Evolutionary conservation across 2,329 filamentous ascomycete genomes (phyloP).

Genomic region (Claviceps paspali): DNA sequence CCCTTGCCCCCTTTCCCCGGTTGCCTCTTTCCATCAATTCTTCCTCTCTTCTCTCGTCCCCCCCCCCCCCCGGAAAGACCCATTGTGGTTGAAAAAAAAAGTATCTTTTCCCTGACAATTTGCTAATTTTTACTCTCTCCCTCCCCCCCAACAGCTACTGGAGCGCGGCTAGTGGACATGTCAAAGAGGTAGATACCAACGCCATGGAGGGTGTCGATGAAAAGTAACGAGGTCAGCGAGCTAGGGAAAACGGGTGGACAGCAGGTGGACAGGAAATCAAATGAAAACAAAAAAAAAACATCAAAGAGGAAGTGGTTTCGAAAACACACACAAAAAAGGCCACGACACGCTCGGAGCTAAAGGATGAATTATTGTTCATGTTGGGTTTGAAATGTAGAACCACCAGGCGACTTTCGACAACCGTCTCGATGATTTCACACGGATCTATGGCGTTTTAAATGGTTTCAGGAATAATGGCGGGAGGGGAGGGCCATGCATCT

Average conservation of each 20-base stretch:
- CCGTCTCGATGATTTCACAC: constrained; percentile 9
- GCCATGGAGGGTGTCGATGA: constrained; percentile 24
- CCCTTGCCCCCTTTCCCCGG: no score
- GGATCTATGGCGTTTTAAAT: constrained; percentile 22
- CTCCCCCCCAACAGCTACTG: constrained; percentile 34
- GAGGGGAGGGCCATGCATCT: constrained; percentile 13
- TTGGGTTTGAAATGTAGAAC: neutral
- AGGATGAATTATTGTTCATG: constrained; percentile 5
- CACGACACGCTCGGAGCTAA: neutral
- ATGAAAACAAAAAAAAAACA: neutral
- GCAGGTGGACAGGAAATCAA: neutral
- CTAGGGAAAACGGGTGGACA: neutral
- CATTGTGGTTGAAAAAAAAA: no score
- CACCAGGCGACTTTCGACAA: neutral
- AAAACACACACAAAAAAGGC: neutral
- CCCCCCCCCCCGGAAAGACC: no score
- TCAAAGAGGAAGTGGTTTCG: constrained; percentile 3
- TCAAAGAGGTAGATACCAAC: constrained; percentile 36
- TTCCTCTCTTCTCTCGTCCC: no score
- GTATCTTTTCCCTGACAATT: no score
- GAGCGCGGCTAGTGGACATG: constrained; percentile 40
- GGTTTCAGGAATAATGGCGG: constrained; percentile 17
- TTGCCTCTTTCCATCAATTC: neutral
- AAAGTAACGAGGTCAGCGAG: constrained; percentile 6
- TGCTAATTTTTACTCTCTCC: neutral